Evolutionary conservation across 257 asterid genomes (phyloP).

Genomic region (Scutellaria minor): DNA sequence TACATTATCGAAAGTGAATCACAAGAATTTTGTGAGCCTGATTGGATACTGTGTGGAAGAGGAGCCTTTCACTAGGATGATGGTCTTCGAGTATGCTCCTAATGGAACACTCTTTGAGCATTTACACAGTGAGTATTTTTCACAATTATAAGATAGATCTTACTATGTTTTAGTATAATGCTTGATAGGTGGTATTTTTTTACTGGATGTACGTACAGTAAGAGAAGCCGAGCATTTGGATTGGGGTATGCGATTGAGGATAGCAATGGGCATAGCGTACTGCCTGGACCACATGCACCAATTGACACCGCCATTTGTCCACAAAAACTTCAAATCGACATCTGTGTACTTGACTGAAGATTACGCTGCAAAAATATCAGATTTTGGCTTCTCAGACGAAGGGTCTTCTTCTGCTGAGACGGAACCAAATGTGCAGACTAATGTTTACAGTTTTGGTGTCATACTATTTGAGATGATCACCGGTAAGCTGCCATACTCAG

Average conservation of each 20-base stretch:
- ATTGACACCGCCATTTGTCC: slow-evolving; percentile 64
- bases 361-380: slow-evolving; percentile 84
- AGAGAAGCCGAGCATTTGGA: slow-evolving; percentile 89
- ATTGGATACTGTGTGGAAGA: slow-evolving; percentile 87
- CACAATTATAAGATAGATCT: too few relatives aligned
- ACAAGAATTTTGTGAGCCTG: slow-evolving; percentile 83
- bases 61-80: slow-evolving; percentile 86
- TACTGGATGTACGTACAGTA: slow-evolving; percentile 47
- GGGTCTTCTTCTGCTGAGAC: slow-evolving; percentile 35
- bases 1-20: slow-evolving; percentile 76
- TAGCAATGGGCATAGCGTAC: slow-evolving; percentile 88
- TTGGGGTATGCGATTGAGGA: slow-evolving; percentile 77
- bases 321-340: slow-evolving; percentile 66
- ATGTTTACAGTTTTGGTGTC: slow-evolving; percentile 79
- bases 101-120: slow-evolving; percentile 95
- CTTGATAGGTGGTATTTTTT: not conserved
- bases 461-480: slow-evolving; percentile 71
- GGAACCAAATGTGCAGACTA: slow-evolving; percentile 43
- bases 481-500: slow-evolving; percentile 69
- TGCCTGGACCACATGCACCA: slow-evolving; percentile 88
- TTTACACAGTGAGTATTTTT: slow-evolving; percentile 70
- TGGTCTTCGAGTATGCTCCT: slow-evolving; percentile 94
- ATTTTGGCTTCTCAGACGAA: slow-evolving; percentile 53
- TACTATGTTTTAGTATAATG: too few relatives aligned
- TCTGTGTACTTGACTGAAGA: slow-evolving; percentile 76